phyloP scores from a whole-genome alignment of 2,329 filamentous ascomycete genomes.

The Aspergillus luchuensis region DNA sequence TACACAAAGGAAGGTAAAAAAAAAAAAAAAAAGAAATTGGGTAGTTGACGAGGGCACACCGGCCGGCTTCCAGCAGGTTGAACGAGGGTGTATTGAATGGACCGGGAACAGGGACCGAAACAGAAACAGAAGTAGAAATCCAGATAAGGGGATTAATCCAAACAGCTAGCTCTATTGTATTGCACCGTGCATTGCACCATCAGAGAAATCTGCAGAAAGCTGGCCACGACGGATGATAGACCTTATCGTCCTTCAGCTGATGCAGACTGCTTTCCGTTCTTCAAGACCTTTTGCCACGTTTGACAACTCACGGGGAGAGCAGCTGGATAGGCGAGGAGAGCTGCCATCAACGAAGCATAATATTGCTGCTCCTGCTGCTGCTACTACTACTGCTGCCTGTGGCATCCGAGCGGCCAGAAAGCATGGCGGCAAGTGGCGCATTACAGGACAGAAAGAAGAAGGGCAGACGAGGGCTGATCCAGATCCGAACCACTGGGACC shows the following conservation, averaged over 20 bases:
- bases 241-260: conserved; percentile 2
- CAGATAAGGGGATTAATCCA: not conserved
- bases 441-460: conserved; percentile 11
- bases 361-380: not conserved
- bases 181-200: not conserved
- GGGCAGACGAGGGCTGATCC: conserved; percentile 18
- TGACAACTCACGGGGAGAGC: conserved; percentile 31
- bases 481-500: conserved; percentile 29
- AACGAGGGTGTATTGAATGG: no score
- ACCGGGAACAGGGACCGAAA: not conserved
- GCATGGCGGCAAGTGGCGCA: conserved; percentile 25
- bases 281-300: conserved; percentile 31
- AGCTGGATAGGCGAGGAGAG: conserved; percentile 11
- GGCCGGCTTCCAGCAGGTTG: no score
- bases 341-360: not conserved
- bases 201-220: not conserved
- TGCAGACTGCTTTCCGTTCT: conserved; percentile 7
- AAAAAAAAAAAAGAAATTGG: not conserved
- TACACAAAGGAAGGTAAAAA: not conserved
- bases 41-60: not conserved
- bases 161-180: not conserved
- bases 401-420: conserved; percentile 12
- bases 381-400: not conserved
- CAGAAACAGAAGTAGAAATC: not conserved
- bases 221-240: not conserved